These are phyloP conservation scores for Rhodocollybia butyracea DNA, from an alignment of 768 basidiomycete genomes.

Conservation along the genomic window DNA sequence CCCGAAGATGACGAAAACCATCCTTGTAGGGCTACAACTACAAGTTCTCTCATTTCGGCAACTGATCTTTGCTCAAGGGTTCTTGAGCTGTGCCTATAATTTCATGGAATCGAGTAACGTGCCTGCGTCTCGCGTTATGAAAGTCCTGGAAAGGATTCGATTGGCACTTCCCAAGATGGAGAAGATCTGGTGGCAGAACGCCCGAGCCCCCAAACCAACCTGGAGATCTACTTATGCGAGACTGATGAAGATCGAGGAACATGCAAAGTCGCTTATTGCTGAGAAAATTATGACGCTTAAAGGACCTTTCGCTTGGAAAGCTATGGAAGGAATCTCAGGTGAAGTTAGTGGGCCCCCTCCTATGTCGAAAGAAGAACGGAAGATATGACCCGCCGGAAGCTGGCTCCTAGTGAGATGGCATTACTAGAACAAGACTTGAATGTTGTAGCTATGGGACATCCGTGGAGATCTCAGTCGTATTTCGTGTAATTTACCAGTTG, in stretches of 20 bases:
- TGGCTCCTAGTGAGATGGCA: too few species aligned
- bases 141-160: constrained; percentile 18
- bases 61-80: background rate
- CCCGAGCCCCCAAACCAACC: background rate
- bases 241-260: background rate
- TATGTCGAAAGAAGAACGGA: too few species aligned
- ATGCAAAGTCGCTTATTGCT: background rate
- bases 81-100: constrained; percentile 4
- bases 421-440: too few species aligned
- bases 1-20: constrained; percentile 39
- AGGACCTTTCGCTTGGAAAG: background rate
- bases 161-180: constrained; percentile 17
- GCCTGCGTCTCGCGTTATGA: constrained; percentile 22
- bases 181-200: constrained; percentile 18
- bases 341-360: too few species aligned
- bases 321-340: background rate
- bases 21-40: constrained; percentile 12
- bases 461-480: too few species aligned
- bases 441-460: too few species aligned
- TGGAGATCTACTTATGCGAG: background rate
- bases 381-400: too few species aligned
- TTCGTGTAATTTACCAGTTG: too few species aligned
- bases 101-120: constrained; percentile 13
- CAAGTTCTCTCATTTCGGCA: too few species aligned
- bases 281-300: background rate